Conservation (phyloP, 2,329 filamentous ascomycete species). For the Monilinia aucupariae region DNA sequence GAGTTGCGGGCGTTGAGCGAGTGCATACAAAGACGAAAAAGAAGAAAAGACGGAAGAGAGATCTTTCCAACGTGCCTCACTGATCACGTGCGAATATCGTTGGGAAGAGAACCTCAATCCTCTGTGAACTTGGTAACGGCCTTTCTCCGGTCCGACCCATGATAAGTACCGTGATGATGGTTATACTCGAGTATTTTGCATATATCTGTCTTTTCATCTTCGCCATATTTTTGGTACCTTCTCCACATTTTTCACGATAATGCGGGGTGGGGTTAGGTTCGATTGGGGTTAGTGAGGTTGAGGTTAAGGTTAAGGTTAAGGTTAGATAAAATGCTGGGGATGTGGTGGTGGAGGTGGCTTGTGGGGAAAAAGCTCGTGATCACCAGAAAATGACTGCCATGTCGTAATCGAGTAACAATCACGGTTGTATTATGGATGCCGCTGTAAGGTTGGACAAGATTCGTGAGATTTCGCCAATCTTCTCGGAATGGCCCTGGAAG, state of each 20-base stretch:
- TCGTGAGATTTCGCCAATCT: conserved; percentile 18
- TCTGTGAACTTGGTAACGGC: conserved; percentile 14
- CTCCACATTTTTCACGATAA: neutral
- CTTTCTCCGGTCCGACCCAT: conserved; percentile 16
- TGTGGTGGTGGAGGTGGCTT: conserved; percentile 8
- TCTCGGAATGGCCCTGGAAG: conserved; percentile 2
- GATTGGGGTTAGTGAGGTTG: no score
- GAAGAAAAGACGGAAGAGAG: neutral
- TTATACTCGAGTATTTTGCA: neutral
- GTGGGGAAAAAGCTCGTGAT: conserved; percentile 17
- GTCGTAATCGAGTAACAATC: conserved; percentile 2
- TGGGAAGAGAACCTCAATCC: neutral
- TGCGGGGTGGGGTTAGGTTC: conserved; percentile 10
- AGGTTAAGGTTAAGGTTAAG: no score
- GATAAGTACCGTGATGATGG: neutral
- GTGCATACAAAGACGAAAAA: neutral
- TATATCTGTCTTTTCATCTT: neutral
- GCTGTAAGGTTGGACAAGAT: conserved; percentile 15
- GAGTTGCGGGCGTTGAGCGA: neutral
- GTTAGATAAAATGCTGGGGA: conserved; percentile 7
- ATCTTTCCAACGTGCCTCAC: neutral
- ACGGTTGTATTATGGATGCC: neutral
- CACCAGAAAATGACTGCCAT: conserved; percentile 9
- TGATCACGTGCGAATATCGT: conserved; percentile 11
- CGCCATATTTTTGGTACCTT: neutral